Evolutionary conservation across 768 basidiomycete species (phyloP).

Genomic region (Mycena epipterygia): DNA sequence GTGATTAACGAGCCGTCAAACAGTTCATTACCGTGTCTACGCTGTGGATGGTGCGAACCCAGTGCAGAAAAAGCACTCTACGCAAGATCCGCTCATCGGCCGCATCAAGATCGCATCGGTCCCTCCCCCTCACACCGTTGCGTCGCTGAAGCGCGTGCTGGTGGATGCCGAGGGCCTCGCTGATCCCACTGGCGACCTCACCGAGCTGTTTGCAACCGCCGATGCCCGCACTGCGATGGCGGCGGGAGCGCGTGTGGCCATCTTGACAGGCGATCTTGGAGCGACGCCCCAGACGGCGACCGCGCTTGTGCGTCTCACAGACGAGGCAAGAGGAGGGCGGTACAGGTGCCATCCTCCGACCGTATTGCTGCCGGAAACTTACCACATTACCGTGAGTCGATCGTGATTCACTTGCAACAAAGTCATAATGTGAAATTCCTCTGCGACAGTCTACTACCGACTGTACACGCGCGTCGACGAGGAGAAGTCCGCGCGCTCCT

Average conservation of each 20-base stretch:
- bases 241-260: neutral
- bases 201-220: neutral
- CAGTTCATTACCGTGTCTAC: too few relatives aligned
- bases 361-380: neutral
- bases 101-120: conserved; percentile 16
- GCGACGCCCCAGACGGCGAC: conserved; percentile 12
- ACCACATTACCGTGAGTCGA: neutral
- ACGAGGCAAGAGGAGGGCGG: neutral
- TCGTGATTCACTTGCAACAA: neutral
- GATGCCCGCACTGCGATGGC: neutral
- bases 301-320: neutral
- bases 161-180: conserved; percentile 4
- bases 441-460: conserved; percentile 9
- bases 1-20: too few relatives aligned
- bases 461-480: neutral
- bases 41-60: too few relatives aligned
- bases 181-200: neutral
- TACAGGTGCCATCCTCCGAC: neutral
- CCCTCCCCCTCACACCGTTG: conserved; percentile 2
- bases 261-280: neutral
- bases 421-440: neutral
- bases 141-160: conserved; percentile 14
- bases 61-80: too few relatives aligned
- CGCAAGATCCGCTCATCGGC: conserved; percentile 6
- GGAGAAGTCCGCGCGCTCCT: neutral